Evolutionary conservation across 2,329 filamentous ascomycete genomes (phyloP).

Genomic region (Penicillium sp.): DNA sequence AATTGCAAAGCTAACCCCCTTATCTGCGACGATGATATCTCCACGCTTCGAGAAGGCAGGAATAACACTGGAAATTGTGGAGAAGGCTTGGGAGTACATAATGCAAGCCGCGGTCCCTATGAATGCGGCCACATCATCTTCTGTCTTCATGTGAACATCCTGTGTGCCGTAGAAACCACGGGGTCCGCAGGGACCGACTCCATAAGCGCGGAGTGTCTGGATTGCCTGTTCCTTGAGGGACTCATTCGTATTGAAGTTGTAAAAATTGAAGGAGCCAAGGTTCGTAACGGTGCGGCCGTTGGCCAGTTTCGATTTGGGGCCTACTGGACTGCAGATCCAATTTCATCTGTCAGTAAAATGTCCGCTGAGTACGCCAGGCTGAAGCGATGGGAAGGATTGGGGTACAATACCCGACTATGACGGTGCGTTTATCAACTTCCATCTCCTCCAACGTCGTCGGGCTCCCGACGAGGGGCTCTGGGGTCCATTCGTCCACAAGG

Average conservation of each 20-base stretch:
- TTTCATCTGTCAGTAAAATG: constrained; percentile 10
- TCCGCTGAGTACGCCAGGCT: background rate
- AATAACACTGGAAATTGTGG: constrained; percentile 92
- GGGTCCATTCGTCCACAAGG: constrained; percentile 89
- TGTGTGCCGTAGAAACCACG: constrained; percentile 98
- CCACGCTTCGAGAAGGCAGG: constrained; percentile 94
- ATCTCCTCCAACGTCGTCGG: constrained; percentile 66
- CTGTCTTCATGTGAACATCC: constrained; percentile 95
- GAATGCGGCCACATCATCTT: constrained; percentile 84
- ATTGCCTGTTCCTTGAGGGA: constrained; percentile 90
- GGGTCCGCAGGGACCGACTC: constrained; percentile 90
- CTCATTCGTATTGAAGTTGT: constrained; percentile 91
- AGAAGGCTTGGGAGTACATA: constrained; percentile 91
- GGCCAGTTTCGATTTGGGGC: constrained; percentile 77
- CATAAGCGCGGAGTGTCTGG: constrained; percentile 84
- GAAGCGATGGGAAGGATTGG: background rate
- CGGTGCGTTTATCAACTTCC: constrained; percentile 73
- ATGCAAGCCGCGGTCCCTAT: constrained; percentile 83
- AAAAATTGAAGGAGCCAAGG: constrained; percentile 91
- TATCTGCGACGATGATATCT: constrained; percentile 92
- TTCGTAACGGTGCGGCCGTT: constrained; percentile 88
- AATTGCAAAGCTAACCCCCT: constrained; percentile 84
- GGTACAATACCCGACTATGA: constrained; percentile 68
- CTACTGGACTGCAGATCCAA: constrained; percentile 57
- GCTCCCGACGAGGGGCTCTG: constrained; percentile 75